These are phyloP conservation scores for Leucocoprinus birnbaumii DNA, from an alignment of 768 basidiomycete species.

Conservation along the genomic window DNA sequence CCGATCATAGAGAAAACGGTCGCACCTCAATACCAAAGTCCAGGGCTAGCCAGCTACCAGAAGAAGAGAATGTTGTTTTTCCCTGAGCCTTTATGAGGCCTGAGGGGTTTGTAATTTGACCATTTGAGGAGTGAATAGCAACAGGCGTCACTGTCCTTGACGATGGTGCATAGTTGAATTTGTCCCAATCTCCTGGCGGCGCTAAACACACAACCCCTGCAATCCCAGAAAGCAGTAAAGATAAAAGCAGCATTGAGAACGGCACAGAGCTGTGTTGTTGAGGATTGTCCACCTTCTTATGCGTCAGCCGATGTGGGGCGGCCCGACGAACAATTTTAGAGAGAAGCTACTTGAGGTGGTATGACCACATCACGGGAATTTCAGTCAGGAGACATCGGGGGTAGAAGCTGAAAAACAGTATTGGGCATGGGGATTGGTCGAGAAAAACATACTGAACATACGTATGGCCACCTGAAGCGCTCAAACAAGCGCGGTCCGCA, in stretches of 20 bases:
- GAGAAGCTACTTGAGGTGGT: constrained; percentile 1
- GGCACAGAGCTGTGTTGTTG: neutral
- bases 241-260: neutral
- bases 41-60: constrained; percentile 46
- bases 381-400: neutral
- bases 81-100: constrained; percentile 32
- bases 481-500: neutral
- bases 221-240: neutral
- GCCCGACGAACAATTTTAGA: constrained; percentile 11
- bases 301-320: constrained; percentile 5
- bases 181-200: constrained; percentile 49
- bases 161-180: constrained; percentile 47
- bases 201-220: constrained; percentile 21
- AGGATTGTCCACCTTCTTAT: neutral
- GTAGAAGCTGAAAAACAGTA: too few relatives aligned
- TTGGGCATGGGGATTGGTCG: too few relatives aligned
- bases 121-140: constrained; percentile 34
- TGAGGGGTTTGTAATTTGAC: constrained; percentile 29
- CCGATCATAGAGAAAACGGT: neutral
- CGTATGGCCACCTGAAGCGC: too few relatives aligned
- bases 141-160: constrained; percentile 44
- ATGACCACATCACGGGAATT: neutral
- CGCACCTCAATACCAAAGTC: constrained; percentile 55
- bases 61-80: constrained; percentile 34
- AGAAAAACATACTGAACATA: too few relatives aligned